A percentile compares a stretch with the other conserved stretches of the same genome.
phyloP scores from a whole-genome alignment of 2,329 filamentous ascomycete genomes.

The Cladosporium sp. region DNA sequence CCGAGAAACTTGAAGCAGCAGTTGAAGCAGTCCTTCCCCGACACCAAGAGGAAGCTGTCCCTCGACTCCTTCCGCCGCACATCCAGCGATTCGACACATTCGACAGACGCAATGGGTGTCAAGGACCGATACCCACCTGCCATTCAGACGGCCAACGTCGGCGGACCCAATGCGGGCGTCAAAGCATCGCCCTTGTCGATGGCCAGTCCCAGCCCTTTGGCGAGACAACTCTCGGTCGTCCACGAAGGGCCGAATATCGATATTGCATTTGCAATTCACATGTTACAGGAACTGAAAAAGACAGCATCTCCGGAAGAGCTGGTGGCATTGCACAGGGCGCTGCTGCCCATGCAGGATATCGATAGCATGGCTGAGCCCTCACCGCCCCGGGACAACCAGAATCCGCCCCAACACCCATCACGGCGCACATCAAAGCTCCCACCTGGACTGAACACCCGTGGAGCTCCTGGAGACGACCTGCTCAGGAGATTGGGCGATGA shows the following conservation, averaged over 20 bases:
- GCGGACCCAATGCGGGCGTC: slow-evolving; percentile 21
- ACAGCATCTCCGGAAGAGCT: slow-evolving; percentile 52
- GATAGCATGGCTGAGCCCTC: not conserved
- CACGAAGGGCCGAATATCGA: slow-evolving; percentile 41
- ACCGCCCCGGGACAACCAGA: not conserved
- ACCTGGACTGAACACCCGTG: slow-evolving; percentile 32
- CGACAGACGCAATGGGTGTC: slow-evolving; percentile 20
- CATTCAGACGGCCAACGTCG: slow-evolving; percentile 19
- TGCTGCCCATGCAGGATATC: slow-evolving; percentile 34
- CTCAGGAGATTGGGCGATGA: slow-evolving; percentile 33
- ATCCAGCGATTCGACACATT: slow-evolving; percentile 13
- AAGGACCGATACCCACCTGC: slow-evolving; percentile 21
- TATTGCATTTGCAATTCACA: slow-evolving; percentile 47
- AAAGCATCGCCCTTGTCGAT: slow-evolving; percentile 26
- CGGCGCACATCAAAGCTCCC: slow-evolving; percentile 25
- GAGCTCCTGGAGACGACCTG: slow-evolving; percentile 32
- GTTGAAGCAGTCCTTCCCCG: slow-evolving; percentile 26
- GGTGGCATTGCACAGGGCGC: slow-evolving; percentile 44
- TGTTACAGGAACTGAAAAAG: slow-evolving; percentile 52
- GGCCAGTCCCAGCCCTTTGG: slow-evolving; percentile 23
- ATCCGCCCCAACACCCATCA: slow-evolving; percentile 8
- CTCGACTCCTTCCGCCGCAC: slow-evolving; percentile 16
- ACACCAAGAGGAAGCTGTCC: slow-evolving; percentile 22
- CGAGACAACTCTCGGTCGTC: slow-evolving; percentile 33
- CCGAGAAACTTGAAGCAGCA: slow-evolving; percentile 27